Evolutionary conservation across 164 flowering plant genomes (phyloP).

Genomic region (Tetracentron sinense): DNA sequence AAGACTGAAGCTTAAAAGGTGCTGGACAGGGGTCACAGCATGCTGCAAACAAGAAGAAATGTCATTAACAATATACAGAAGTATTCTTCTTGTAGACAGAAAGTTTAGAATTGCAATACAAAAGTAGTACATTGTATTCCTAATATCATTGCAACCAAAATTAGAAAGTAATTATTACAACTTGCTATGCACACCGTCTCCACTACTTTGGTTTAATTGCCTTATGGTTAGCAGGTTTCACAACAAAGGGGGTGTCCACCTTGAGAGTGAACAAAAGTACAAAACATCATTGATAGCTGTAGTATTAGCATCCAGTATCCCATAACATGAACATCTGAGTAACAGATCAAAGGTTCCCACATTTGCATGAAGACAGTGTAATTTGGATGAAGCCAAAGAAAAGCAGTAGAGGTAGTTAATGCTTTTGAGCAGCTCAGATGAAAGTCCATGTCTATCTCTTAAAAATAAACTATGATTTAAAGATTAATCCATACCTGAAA

Average conservation of each 20-base stretch:
- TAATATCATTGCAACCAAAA: too few relatives aligned
- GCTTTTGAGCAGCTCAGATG: neutral
- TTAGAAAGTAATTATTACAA: too few relatives aligned
- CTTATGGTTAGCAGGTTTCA: neutral
- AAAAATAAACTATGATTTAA: neutral
- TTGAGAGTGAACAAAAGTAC: neutral
- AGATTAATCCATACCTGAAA: slow-evolving; percentile 64
- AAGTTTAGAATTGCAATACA: neutral
- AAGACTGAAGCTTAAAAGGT: slow-evolving; percentile 77
- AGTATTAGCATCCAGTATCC: neutral
- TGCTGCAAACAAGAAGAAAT: slow-evolving; percentile 51
- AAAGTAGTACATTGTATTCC: too few relatives aligned
- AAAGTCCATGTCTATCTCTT: too few relatives aligned
- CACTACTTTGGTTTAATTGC: neutral
- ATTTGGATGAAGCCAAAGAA: neutral
- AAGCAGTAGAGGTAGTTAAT: neutral
- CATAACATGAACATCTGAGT: neutral
- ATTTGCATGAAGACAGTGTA: too few relatives aligned
- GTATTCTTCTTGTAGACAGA: neutral
- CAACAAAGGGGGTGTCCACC: neutral
- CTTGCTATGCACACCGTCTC: too few relatives aligned
- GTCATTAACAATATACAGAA: neutral
- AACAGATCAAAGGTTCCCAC: too few relatives aligned
- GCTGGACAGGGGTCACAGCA: slow-evolving; percentile 86
- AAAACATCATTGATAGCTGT: neutral